phyloP scores from a whole-genome alignment of 2,329 filamentous ascomycete species.

The Colletotrichum acutatum region DNA sequence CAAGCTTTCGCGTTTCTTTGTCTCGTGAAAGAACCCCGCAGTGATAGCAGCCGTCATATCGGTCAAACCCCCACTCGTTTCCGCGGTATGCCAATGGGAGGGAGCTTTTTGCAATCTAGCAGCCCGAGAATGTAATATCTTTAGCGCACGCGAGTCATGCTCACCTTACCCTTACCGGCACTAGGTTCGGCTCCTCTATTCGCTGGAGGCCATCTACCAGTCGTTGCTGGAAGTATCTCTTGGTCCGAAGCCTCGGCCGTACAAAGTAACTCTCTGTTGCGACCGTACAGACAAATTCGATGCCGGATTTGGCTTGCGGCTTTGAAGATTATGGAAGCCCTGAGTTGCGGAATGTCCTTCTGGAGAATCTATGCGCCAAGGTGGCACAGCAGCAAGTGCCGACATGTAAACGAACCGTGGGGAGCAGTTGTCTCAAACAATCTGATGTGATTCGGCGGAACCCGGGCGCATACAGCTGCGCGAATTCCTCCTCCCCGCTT shows the following conservation, averaged over 20 bases:
- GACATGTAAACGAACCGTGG: neutral
- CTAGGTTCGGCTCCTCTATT: neutral
- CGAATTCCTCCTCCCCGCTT: neutral
- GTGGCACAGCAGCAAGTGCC: conserved; percentile 2
- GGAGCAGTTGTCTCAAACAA: neutral
- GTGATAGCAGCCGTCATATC: conserved; percentile 3
- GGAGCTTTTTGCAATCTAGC: neutral
- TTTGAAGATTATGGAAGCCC: no score
- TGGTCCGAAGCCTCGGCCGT: neutral
- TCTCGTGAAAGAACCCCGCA: conserved; percentile 5
- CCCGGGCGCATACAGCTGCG: neutral
- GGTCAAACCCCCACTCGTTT: conserved; percentile 8
- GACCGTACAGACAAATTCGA: neutral
- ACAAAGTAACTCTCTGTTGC: neutral
- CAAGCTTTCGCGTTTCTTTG: conserved; percentile 13
- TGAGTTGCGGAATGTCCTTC: neutral
- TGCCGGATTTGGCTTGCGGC: neutral
- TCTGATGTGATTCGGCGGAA: neutral
- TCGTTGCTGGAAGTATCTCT: no score
- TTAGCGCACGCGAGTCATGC: conserved; percentile 11
- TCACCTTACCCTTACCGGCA: neutral
- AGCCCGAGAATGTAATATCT: neutral
- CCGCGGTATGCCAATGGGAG: neutral
- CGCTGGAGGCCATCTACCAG: neutral
- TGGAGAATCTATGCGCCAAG: neutral